phyloP scores from a whole-genome alignment of 345 rosid genomes.

The Chamaenerion angustifolium region DNA sequence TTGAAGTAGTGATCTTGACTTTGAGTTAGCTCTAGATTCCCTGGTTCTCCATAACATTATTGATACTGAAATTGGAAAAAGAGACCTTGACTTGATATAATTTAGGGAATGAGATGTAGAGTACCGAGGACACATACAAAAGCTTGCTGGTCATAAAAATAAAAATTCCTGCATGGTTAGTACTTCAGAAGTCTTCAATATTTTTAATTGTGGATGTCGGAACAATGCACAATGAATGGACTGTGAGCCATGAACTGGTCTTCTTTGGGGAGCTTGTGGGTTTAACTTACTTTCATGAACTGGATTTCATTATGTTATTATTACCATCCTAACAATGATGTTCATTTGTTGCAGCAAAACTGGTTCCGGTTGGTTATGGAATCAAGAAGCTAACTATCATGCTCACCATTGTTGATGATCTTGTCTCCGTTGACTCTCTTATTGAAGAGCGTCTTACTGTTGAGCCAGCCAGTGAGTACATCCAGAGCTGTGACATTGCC shows the following conservation, averaged over 20 bases:
- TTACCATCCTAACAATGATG: neutral
- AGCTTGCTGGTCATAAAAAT: no score
- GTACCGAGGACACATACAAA: no score
- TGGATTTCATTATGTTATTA: neutral
- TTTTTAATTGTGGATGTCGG: no score
- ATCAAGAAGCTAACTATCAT: conserved; percentile 84
- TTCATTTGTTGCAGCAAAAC: conserved; percentile 50
- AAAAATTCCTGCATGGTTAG: no score
- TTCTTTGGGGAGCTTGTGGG: conserved; percentile 93
- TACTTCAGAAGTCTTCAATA: no score
- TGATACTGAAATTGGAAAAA: no score
- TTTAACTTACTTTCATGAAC: neutral
- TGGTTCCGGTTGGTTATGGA: conserved; percentile 79
- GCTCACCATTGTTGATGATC: conserved; percentile 86
- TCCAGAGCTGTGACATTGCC: conserved; percentile 91
- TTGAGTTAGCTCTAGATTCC: no score
- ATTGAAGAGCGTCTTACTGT: conserved; percentile 61
- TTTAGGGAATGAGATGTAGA: no score
- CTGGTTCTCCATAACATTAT: no score
- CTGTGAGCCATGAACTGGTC: conserved; percentile 25
- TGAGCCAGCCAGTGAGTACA: conserved; percentile 61
- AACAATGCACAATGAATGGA: no score
- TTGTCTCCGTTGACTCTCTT: conserved; percentile 71
- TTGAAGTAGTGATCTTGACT: no score
- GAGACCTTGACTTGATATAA: no score